phyloP scores from a whole-genome alignment of 495 filamentous ascomycete genomes.

The Corynascus novoguineensis region DNA sequence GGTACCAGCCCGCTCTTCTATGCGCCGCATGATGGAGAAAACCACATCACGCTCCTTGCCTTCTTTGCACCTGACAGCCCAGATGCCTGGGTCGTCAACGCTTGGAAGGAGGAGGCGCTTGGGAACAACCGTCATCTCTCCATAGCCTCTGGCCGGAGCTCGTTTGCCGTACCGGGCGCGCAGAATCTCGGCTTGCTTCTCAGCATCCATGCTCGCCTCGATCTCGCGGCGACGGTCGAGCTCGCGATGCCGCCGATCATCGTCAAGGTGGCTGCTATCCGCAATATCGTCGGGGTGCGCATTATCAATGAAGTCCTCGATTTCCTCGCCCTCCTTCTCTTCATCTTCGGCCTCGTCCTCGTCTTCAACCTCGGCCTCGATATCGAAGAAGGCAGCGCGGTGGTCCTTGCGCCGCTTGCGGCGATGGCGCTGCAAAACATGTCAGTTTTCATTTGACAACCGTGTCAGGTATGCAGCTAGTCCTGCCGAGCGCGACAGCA shows the following conservation, averaged over 20 bases:
- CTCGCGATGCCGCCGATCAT: constrained; percentile 89
- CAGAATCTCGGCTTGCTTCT: constrained; percentile 82
- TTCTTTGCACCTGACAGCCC: constrained; percentile 86
- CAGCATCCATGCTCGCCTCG: constrained; percentile 79
- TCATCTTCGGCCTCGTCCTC: constrained; percentile 87
- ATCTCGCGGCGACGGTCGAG: constrained; percentile 87
- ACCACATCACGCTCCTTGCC: constrained; percentile 92
- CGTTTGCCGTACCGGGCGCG: constrained; percentile 72
- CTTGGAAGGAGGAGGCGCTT: constrained; percentile 84
- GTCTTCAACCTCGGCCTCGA: constrained; percentile 92
- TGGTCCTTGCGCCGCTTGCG: constrained; percentile 70
- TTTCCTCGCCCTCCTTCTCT: constrained; percentile 79
- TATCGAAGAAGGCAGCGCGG: constrained; percentile 82
- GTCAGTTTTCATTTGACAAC: constrained; percentile 10
- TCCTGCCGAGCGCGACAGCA: neutral
- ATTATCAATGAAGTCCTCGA: constrained; percentile 79
- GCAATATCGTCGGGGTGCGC: constrained; percentile 84
- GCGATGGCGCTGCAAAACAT: constrained; percentile 55
- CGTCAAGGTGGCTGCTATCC: constrained; percentile 72
- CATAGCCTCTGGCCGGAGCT: constrained; percentile 41
- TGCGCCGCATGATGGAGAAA: constrained; percentile 76
- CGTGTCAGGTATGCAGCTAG: neutral
- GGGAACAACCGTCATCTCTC: constrained; percentile 66
- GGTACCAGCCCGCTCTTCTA: constrained; percentile 68
- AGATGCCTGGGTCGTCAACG: constrained; percentile 93